phyloP scores from a whole-genome alignment of 2,329 filamentous ascomycete genomes.

The Fusarium setosum region DNA sequence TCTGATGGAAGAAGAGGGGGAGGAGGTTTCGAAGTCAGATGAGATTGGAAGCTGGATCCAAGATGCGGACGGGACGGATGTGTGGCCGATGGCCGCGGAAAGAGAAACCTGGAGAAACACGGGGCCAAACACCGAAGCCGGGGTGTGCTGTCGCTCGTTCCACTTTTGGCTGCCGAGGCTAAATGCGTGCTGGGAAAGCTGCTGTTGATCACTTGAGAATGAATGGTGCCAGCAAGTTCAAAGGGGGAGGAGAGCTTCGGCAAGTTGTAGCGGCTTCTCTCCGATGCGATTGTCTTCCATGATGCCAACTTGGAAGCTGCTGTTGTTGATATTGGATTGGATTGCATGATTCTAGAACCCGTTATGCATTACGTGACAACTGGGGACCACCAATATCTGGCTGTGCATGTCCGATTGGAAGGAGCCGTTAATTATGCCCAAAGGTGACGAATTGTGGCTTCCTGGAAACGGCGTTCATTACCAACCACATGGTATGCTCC shows the following conservation, averaged over 20 bases:
- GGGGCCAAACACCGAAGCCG: conserved; percentile 41
- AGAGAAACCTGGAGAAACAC: conserved; percentile 45
- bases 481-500: neutral
- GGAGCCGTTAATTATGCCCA: too few relatives aligned
- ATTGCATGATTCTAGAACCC: neutral
- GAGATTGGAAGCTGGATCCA: conserved; percentile 29
- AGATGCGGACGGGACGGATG: conserved; percentile 17
- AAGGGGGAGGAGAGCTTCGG: conserved; percentile 17
- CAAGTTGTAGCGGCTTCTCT: conserved; percentile 28
- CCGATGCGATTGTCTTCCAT: conserved; percentile 17
- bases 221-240: conserved; percentile 16
- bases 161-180: conserved; percentile 42
- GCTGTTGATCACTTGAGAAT: conserved; percentile 8
- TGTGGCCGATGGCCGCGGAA: conserved; percentile 20
- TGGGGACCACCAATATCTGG: too few relatives aligned
- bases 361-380: too few relatives aligned
- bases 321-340: neutral
- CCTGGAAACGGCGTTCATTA: neutral
- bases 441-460: too few relatives aligned
- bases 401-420: too few relatives aligned
- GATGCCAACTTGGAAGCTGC: neutral
- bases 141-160: conserved; percentile 29
- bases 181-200: conserved; percentile 9
- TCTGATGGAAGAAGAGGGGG: conserved; percentile 4
- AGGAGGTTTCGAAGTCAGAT: conserved; percentile 37